Conservation (phyloP, 208 protist genomes). For the Entamoeba moshkovskii region DNA sequence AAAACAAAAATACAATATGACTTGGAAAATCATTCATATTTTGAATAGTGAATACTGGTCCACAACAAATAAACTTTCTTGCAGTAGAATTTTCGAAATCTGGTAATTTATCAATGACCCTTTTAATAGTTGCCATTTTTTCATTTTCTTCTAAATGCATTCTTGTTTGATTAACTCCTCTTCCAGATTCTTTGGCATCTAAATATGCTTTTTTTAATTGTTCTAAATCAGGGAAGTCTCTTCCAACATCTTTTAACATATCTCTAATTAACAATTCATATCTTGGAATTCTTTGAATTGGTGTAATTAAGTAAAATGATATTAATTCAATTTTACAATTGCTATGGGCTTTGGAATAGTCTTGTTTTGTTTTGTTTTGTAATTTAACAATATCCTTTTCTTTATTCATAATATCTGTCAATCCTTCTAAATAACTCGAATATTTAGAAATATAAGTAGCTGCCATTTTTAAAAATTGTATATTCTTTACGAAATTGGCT, state of each 20-base stretch:
- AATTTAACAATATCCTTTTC: background rate
- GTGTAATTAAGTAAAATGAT: background rate
- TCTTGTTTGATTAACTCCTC: background rate
- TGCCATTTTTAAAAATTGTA: background rate
- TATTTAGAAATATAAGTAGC: background rate
- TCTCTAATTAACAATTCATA: background rate
- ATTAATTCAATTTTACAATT: background rate
- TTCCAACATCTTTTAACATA: background rate
- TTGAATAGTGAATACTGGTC: background rate
- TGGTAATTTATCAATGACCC: background rate
- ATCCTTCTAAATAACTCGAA: background rate
- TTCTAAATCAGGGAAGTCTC: background rate
- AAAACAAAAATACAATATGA: background rate
- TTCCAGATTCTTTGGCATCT: background rate
- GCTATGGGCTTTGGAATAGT: background rate
- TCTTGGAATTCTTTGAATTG: background rate
- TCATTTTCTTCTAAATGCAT: background rate
- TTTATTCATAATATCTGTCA: background rate
- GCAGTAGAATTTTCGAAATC: background rate
- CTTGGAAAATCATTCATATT: background rate
- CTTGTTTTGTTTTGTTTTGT: background rate
- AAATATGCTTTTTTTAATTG: background rate
- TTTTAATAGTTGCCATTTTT: background rate
- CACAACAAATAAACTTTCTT: background rate
- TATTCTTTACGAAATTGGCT: background rate